Base-by-base conservation (phyloP, 805 yeast species). In the Nakazawaea peltata region DNA sequence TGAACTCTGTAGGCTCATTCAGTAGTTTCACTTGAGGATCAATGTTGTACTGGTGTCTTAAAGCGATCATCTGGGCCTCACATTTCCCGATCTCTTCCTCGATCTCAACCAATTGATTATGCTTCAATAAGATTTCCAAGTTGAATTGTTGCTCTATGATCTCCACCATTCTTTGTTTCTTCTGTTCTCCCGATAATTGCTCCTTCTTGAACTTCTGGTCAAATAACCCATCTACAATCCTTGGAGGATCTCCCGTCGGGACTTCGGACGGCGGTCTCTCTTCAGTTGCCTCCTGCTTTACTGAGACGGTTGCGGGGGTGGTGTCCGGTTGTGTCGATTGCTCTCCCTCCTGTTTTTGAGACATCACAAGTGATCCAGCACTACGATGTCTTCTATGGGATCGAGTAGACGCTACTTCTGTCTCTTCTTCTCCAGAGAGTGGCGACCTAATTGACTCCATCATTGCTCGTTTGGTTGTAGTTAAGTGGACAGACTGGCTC, bases 101-200 rank as follows among this genome's bases (percentile, higher is more conserved):
- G 1, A 75, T 61, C 15, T 66, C 50, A 26, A 63, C 57, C 30
- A 68, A 49, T 49, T 79, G 83, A 39, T 69, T 65, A 51, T 77
- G 80, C 36, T 74, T 77, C 33, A 78, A 53, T 19, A 79, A 47
- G 10, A 77, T 73, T 44, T 77, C 83, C 30, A 77, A 48, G 48
- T 77, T 79, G 14, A 77, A 56, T 43, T 74, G 75, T 39, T 69
- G 59, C 26, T 43, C 44, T 2, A 45, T 43, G 13, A 33, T 59
- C 51, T 29, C 65, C 49, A 25, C 61, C 53, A 30, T 56, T 57
- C 43, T 27, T 19, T 14, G 10, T 5, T 27, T 19, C 28, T 18
- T 22, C 19, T 28, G 19, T 6, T 27, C 19, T 5, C 33, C 37
- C 4, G 33, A 16, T 18, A 34, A 23, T 4, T 23, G 17, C 18